Evolutionary conservation across 2,329 filamentous ascomycete genomes (phyloP).

Genomic region (Cyanodermella asteris): DNA sequence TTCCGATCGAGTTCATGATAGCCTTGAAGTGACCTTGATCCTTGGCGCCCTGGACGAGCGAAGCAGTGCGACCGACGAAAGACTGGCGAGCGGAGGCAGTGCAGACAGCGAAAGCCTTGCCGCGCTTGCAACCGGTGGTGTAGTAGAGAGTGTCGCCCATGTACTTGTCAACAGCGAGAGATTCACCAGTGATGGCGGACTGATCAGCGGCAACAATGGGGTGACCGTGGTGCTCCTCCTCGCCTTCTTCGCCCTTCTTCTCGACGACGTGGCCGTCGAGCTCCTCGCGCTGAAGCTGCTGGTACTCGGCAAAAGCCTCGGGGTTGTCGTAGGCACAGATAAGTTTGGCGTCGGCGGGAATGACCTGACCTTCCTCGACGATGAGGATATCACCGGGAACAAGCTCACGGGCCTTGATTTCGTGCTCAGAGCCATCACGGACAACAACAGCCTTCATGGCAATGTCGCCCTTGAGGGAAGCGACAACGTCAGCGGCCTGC

Average conservation of each 20-base stretch:
- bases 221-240: conserved; percentile 40
- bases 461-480: conserved; percentile 54
- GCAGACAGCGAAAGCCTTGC: conserved; percentile 50
- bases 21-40: conserved; percentile 64
- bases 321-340: conserved; percentile 52
- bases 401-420: conserved; percentile 51
- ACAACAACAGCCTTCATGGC: conserved; percentile 50
- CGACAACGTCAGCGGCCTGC: conserved; percentile 57
- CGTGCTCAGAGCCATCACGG: conserved; percentile 43
- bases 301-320: conserved; percentile 44
- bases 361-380: conserved; percentile 48
- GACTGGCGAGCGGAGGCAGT: conserved; percentile 47
- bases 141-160: conserved; percentile 59
- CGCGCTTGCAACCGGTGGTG: conserved; percentile 63
- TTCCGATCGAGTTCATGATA: conserved; percentile 66
- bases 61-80: conserved; percentile 56
- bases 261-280: conserved; percentile 34
- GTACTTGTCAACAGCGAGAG: conserved; percentile 57
- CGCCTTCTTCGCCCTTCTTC: conserved; percentile 32
- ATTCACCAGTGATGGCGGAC: conserved; percentile 63
- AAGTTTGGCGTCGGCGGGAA: conserved; percentile 47
- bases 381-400: conserved; percentile 57
- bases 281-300: conserved; percentile 40
- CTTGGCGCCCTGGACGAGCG: conserved; percentile 51
- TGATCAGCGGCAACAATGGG: conserved; percentile 52